A percentile compares a stretch with the other conserved stretches of the same genome.
phyloP scores from a whole-genome alignment of 495 filamentous ascomycete species.

The Talaromyces liani region DNA sequence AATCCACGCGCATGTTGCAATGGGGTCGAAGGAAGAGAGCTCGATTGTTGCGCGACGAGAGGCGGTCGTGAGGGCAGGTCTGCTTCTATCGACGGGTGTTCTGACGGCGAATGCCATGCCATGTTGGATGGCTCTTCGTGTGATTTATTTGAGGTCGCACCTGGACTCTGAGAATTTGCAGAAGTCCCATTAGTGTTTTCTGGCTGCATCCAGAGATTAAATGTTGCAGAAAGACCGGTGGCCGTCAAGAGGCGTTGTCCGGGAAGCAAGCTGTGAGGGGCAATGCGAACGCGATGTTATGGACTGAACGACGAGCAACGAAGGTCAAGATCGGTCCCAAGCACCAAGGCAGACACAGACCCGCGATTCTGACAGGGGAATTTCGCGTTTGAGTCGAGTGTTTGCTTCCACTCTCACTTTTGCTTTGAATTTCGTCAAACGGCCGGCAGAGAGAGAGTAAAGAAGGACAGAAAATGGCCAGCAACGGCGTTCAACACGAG shows the following conservation, averaged over 20 bases:
- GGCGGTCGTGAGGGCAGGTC: slow-evolving; percentile 33
- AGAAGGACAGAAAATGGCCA: background rate
- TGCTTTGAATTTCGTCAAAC: background rate
- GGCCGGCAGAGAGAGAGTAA: background rate
- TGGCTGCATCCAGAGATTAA: slow-evolving; percentile 34
- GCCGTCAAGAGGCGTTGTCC: background rate
- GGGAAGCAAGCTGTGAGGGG: background rate
- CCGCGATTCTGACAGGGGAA: background rate
- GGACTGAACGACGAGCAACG: background rate
- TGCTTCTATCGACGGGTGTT: slow-evolving; percentile 18
- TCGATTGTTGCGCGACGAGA: slow-evolving; percentile 64
- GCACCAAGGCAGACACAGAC: background rate
- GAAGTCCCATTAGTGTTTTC: slow-evolving; percentile 39
- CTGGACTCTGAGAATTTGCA: slow-evolving; percentile 26
- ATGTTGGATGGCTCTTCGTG: slow-evolving; percentile 34
- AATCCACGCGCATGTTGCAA: slow-evolving; percentile 81
- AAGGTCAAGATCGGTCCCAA: background rate
- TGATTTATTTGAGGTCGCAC: slow-evolving; percentile 38
- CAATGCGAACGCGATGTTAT: background rate
- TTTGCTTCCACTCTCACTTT: background rate
- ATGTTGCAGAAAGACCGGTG: background rate
- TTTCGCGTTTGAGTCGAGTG: background rate
- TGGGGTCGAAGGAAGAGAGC: slow-evolving; percentile 88
- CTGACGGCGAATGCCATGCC: slow-evolving; percentile 33
- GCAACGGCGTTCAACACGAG: background rate